Base-by-base conservation (phyloP, 2,329 filamentous ascomycete species). In the Pseudogymnoascus sp. region DNA sequence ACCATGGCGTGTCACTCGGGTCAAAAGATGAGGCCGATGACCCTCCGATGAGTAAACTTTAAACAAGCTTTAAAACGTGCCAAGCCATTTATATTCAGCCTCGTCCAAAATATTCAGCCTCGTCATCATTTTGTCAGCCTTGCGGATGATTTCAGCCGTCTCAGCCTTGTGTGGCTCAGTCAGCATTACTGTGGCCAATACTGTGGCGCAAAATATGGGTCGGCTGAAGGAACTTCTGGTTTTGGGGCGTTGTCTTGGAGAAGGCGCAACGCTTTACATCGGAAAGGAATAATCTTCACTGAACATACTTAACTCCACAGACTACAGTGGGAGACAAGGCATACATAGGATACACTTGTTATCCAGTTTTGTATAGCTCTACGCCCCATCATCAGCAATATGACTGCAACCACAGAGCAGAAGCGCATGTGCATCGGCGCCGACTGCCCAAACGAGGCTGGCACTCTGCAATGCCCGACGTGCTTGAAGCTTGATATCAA, bases 391-490 rank as follows among this genome's bases (percentile, higher is more conserved):
- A 4, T 4, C 45, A 16, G n/a, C 28, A 60, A 60, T 16, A 60
- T 60, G 57, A 39, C 57, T 14, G 57, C 16, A 37, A 25, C 57
- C 5, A 60, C 57, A 2, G 57, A 60, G 1, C 13, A 51, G 48
- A 85, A 85, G 78, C 85, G 85, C 74, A 89, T 87, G 77, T 99
- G 95, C 75, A 81, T 88, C 63, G 90, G 95, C 60, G 81, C 82
- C 65, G 91, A 96, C 76, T 99, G 95, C 81, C 81, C 84, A 43
- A 96, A 97, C 68, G 88, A 93, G 68, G 93, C 93, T 64, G 88
- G 91, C 66, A 82, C 87, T 63, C 80, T 99, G 57, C 93, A 98
- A 77, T 99, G 95, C 77, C 95, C 95, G 63, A 98, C 91, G 61
- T 99, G 95, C 76, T 83, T 97, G 73, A 97, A 96, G 79, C 80